Evolutionary conservation across 164 flowering plant genomes (phyloP).

Genomic region (Vitis vinifera): ASM3070453v1 NC_081815.1:620001-620500

Average conservation of each 20-base stretch:
- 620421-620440: not conserved
- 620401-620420: not conserved
- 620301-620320: not conserved
- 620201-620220: not conserved
- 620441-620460: not conserved
- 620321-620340: not conserved
- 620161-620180: slow-evolving; percentile 23
- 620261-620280: too few species aligned
- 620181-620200: too few species aligned
- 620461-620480: too few species aligned
- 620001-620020: slow-evolving; percentile 84
- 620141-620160: slow-evolving; percentile 35
- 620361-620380: not conserved
- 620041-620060: slow-evolving; percentile 89
- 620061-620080: slow-evolving; percentile 83
- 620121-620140: slow-evolving; percentile 39
- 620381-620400: not conserved
- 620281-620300: too few species aligned
- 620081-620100: slow-evolving; percentile 49
- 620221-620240: not conserved
- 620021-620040: slow-evolving; percentile 93
- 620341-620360: not conserved
- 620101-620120: slow-evolving; percentile 78
- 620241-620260: too few species aligned
- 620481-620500: too few species aligned